phyloP scores from a whole-genome alignment of 345 rosid species.

The Diplotaxis tenuifolia region DNA sequence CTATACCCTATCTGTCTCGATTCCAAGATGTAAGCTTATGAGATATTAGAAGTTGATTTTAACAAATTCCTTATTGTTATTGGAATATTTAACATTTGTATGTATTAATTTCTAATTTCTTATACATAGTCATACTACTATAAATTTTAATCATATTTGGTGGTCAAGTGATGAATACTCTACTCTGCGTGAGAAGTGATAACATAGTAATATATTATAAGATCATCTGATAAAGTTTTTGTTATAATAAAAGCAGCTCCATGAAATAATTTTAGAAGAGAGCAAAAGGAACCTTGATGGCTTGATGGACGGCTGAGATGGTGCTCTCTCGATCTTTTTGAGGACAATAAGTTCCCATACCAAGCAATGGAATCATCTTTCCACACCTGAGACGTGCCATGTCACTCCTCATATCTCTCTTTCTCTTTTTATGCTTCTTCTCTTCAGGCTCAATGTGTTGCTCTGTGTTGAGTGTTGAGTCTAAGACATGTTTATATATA shows the following conservation, averaged over 20 bases:
- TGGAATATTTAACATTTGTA: background rate
- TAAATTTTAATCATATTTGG: background rate
- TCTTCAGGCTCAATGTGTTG: background rate
- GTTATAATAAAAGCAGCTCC: background rate
- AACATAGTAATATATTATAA: background rate
- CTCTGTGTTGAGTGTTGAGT: conserved; percentile 13
- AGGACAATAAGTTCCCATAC: conserved; percentile 73
- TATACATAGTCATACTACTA: background rate
- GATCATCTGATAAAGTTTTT: background rate
- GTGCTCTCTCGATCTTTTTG: conserved; percentile 48
- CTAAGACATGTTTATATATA: conserved; percentile 35
- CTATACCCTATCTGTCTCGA: conserved; percentile 69
- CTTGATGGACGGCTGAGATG: conserved; percentile 53
- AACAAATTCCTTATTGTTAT: background rate
- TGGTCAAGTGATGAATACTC: background rate
- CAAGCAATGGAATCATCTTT: conserved; percentile 59
- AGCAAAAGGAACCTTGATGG: conserved; percentile 59
- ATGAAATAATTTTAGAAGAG: background rate
- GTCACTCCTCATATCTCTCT: conserved; percentile 44
- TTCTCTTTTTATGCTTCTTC: background rate
- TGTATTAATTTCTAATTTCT: background rate
- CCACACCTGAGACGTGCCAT: conserved; percentile 60
- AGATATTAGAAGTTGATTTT: background rate
- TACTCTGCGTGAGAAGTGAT: background rate
- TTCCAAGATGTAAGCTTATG: background rate